Percentiles rank a stretch among this genome's conserved stretches.
Evolutionary conservation across 2,329 filamentous ascomycete genomes (phyloP).

Genomic region (Huntiella abstrusa): DNA sequence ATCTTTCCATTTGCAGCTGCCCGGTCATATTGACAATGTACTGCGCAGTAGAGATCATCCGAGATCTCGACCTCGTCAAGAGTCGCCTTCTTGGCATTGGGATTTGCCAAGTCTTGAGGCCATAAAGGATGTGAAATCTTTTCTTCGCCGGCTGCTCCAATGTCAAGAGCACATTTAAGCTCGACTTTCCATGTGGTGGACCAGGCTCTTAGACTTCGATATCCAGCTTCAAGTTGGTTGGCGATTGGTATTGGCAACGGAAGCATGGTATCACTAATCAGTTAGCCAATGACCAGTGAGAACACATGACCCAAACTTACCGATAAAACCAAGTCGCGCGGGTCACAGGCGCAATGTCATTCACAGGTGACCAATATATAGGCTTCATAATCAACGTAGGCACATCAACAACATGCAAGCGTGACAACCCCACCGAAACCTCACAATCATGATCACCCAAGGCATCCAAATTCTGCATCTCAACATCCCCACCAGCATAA

Average conservation of each 20-base stretch:
- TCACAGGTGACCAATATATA: constrained; percentile 92
- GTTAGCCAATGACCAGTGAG: not conserved
- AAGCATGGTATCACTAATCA: constrained; percentile 57
- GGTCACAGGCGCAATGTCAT: constrained; percentile 66
- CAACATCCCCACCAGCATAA: no score
- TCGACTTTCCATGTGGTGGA: constrained; percentile 87
- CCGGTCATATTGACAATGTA: constrained; percentile 39
- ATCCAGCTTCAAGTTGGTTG: constrained; percentile 85
- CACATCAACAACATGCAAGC: constrained; percentile 72
- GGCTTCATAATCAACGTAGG: constrained; percentile 78
- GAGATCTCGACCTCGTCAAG: constrained; percentile 25
- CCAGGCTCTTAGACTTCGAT: constrained; percentile 70
- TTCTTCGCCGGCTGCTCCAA: constrained; percentile 76
- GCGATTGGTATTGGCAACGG: constrained; percentile 72
- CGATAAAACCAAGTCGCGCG: constrained; percentile 95
- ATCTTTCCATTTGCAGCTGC: constrained; percentile 34
- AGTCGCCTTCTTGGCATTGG: constrained; percentile 9
- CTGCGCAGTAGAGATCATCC: constrained; percentile 38
- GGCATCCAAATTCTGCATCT: no score
- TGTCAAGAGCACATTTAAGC: constrained; percentile 71
- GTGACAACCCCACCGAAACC: constrained; percentile 75
- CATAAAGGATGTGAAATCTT: constrained; percentile 75
- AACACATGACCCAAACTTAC: constrained; percentile 16
- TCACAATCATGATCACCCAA: constrained; percentile 19
- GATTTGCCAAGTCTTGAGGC: constrained; percentile 28